Evolutionary conservation across 352 stramenopile species (phyloP), one percentile per base, ranked within the genome.

Genomic region (Phytopythium litorale): DNA sequence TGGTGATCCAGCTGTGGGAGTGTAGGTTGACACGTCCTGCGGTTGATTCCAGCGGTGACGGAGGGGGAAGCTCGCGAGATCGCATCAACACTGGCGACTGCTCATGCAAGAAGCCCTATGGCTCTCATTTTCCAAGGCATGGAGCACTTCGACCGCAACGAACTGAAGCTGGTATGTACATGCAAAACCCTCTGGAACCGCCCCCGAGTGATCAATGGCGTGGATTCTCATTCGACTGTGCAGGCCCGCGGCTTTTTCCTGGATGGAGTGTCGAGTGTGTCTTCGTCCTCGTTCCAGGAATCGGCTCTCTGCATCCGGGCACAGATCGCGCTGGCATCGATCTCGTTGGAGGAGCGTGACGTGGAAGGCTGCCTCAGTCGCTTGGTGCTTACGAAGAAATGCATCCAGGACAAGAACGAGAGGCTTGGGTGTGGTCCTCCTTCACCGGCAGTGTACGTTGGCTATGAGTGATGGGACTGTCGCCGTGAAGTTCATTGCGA

Each of bases 211-310:
- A 6, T 33, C 30, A 7, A 15, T 52, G 21, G 21, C 56, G 11
- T 16, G 55, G 3, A 7, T 54, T n/a, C 53, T n/a, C 23, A 16
- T 40, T 38, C 30, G 0, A 9, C 53, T 16, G 12, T 40, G 16
- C 37, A 92, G 83, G 79, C 72, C 16, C 79, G 71, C 21, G 71
- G 74, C 18, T 49, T 56, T 7, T 64, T 92, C 33, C 56, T 85
- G 28, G 81, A 92, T 63, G 83, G 73, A 0, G 68, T 91, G 21
- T 78, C 76, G 11, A 79, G 77, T 33, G 86, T 75, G 50, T 75
- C 81, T 16, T 75, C 81, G 3, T 88, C 83, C 16, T 82, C 83
- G 0, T 89, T 92, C 63, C 77, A 84, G 62, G 83, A 92, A 51
- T 78, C 78, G 23, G 57, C 71, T 30, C 59, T 89, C 23, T 91